Percentiles rank a stretch among this genome's conserved stretches.
These are phyloP conservation scores for Xylaria curta DNA, from an alignment of 495 filamentous ascomycete species.

Conservation along the genomic window DNA sequence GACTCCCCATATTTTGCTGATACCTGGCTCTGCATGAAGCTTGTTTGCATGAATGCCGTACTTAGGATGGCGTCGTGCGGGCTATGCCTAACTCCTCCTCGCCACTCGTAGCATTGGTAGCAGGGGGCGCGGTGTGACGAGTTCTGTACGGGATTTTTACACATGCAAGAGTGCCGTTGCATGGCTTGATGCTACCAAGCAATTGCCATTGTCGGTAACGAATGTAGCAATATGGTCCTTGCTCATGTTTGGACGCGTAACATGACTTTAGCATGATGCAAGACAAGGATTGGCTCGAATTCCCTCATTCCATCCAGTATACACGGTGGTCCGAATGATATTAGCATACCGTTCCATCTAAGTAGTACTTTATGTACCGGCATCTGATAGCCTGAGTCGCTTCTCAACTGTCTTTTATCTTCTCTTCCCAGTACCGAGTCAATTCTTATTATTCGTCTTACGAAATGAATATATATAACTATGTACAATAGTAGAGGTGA, in stretches of 20 bases:
- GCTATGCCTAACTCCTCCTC: not conserved
- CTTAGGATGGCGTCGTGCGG: not conserved
- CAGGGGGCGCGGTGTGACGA: not conserved
- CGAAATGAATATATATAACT: not conserved
- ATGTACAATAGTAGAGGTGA: not conserved
- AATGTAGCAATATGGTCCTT: not conserved
- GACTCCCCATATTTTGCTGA: not conserved
- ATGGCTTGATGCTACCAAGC: slow-evolving; percentile 5
- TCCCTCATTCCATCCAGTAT: not conserved
- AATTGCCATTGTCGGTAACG: not conserved
- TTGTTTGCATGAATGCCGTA: not conserved
- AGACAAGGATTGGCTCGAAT: not conserved
- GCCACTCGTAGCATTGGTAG: too few species aligned
- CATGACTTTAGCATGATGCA: not conserved
- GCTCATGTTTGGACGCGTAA: not conserved
- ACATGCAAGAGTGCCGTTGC: slow-evolving; percentile 7
- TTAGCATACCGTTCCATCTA: not conserved
- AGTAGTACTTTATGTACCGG: not conserved
- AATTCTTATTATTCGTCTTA: not conserved
- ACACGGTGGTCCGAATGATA: not conserved
- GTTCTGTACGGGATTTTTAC: not conserved
- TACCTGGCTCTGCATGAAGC: not conserved
- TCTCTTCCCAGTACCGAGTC: not conserved
- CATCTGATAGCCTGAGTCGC: not conserved
- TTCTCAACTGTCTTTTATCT: not conserved